Evolutionary conservation across 345 rosid species (phyloP), one percentile per base, ranked within the genome.

Genomic region (Combretum micranthum): DNA sequence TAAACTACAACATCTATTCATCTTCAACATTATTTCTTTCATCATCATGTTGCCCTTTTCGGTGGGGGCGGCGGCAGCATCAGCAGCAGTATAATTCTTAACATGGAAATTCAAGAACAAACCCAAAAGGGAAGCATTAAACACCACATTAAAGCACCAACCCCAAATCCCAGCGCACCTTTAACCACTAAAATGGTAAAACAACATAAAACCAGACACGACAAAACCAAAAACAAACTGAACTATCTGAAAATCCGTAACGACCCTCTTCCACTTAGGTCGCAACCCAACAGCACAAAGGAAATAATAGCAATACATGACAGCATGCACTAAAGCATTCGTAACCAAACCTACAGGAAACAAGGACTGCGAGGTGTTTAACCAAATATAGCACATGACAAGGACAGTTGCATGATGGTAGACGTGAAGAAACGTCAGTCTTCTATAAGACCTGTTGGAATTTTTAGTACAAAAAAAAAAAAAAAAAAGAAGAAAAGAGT

Each of bases 391-490:
- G 50, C 86, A 83, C 88, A 85, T 82, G 56, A 78, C 55, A 11
- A 83, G 65, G 17, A 79, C 86, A 26, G 77, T 71, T 0, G 88
- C 61, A 64, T 83, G 93, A 66, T 85, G 93, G 79, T 78, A 85
- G 1, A 85, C 85, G 67, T 85, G 93, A 53, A 85, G 93, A 63
- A 85, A 80, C 4, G 84, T 70, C 17, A 82, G 76, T 50, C 92
- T 57, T 42, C 58, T 63, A 59, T 14, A 52, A 25, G 85, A n/a
- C n/a, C n/a, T n/a, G n/a, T n/a, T n/a, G n/a, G n/a, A n/a, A n/a
- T n/a, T n/a, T n/a, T n/a, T n/a, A n/a, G n/a, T n/a, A n/a, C n/a
- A n/a, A n/a, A n/a, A n/a, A n/a, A n/a, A n/a, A n/a, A n/a, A n/a
- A n/a, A n/a, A n/a, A n/a, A n/a, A n/a, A n/a, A n/a, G n/a, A n/a